A percentile compares a stretch with the other conserved stretches of the same genome.
Evolutionary conservation across 805 yeast genomes (phyloP).

Genomic region (Schwanniomyces vanrijiae): DNA sequence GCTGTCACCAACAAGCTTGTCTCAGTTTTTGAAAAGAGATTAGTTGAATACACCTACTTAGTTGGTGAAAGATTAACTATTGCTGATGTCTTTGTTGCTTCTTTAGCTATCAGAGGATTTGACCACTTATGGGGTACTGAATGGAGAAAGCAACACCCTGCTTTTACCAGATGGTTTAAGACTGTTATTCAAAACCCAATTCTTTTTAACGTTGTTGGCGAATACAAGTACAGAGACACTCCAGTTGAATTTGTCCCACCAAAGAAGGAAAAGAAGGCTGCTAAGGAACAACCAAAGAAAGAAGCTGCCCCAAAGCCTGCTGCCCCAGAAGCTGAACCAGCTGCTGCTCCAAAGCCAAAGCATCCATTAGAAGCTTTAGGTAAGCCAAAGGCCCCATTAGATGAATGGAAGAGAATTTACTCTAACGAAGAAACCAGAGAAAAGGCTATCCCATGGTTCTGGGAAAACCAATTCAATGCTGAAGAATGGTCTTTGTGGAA

Average conservation of each 20-base stretch:
- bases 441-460: constrained; percentile 95
- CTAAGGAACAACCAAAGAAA: constrained; percentile 26
- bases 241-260: constrained; percentile 69
- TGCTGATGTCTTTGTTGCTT: constrained; percentile 64
- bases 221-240: constrained; percentile 60
- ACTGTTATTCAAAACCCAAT: constrained; percentile 50
- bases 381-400: constrained; percentile 65
- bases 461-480: constrained; percentile 86
- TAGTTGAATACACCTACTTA: constrained; percentile 61
- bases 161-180: constrained; percentile 68
- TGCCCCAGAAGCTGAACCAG: constrained; percentile 38
- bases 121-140: constrained; percentile 58
- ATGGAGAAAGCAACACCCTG: constrained; percentile 66
- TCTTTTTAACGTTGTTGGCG: constrained; percentile 48
- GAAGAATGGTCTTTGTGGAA: constrained; percentile 93
- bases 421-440: constrained; percentile 97
- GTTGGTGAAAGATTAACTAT: constrained; percentile 56
- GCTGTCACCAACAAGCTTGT: constrained; percentile 40
- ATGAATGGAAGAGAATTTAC: constrained; percentile 95
- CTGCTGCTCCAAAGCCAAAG: constrained; percentile 72
- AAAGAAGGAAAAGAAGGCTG: constrained; percentile 62
- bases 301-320: constrained; percentile 29
- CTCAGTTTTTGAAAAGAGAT: constrained; percentile 54
- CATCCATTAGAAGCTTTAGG: constrained; percentile 91
- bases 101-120: constrained; percentile 55